Conservation (phyloP, 2,329 filamentous ascomycete genomes). For the Penicillium sp. region DNA sequence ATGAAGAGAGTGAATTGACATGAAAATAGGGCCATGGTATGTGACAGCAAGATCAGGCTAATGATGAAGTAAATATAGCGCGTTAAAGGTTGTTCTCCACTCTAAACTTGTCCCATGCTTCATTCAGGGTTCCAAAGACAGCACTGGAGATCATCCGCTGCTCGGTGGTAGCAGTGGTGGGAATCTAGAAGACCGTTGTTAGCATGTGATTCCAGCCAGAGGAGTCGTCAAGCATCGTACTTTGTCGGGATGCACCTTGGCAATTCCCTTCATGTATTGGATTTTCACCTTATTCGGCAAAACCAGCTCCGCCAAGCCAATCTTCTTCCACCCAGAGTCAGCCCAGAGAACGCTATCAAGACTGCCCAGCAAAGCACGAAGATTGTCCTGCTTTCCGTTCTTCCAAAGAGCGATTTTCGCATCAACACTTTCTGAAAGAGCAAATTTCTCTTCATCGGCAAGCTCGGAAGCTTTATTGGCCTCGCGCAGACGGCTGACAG, state of each 20-base stretch:
- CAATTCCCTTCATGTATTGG: conserved; percentile 98
- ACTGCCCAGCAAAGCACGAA: conserved; percentile 81
- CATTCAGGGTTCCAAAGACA: conserved; percentile 64
- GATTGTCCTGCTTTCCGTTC: conserved; percentile 86
- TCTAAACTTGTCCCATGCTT: conserved; percentile 69
- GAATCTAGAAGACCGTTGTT: conserved; percentile 47
- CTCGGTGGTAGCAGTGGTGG: conserved; percentile 63
- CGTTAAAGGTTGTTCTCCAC: conserved; percentile 56
- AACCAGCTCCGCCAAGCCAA: conserved; percentile 89
- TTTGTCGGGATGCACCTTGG: conserved; percentile 98
- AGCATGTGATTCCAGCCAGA: background rate
- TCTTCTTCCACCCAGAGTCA: conserved; percentile 92
- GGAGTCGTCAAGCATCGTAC: conserved; percentile 53
- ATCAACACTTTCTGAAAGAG: conserved; percentile 80
- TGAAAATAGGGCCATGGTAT: background rate
- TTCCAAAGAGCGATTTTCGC: conserved; percentile 77
- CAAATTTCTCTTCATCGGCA: conserved; percentile 90
- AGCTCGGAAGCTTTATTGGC: conserved; percentile 83
- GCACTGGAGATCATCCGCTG: conserved; percentile 65
- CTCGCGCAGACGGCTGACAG: conserved; percentile 75
- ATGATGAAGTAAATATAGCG: conserved; percentile 5
- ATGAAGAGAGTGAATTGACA: background rate
- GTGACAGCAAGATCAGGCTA: background rate
- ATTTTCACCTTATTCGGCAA: conserved; percentile 96
- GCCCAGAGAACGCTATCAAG: conserved; percentile 89